phyloP scores from a whole-genome alignment of 805 yeast species.

The Blastobotrys americana region DNA sequence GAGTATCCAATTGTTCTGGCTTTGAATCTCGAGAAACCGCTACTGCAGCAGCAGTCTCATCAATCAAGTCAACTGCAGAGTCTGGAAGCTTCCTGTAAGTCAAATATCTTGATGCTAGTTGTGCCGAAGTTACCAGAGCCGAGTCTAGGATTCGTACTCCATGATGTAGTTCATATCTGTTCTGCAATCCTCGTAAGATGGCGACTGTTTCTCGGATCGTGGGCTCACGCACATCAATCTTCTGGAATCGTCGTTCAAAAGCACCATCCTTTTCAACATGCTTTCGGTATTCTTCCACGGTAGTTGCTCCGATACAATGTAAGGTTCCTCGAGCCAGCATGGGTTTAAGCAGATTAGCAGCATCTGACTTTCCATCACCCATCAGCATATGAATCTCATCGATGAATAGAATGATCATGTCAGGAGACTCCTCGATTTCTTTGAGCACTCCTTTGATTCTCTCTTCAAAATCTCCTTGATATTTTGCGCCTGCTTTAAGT shows the following conservation, averaged over 20 bases:
- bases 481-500: constrained; percentile 96
- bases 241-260: constrained; percentile 96
- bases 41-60: constrained; percentile 93
- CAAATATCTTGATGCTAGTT: constrained; percentile 84
- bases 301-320: constrained; percentile 98
- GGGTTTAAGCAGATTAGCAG: constrained; percentile 93
- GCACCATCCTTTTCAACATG: constrained; percentile 96
- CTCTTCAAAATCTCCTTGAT: constrained; percentile 98
- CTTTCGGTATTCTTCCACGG: constrained; percentile 88
- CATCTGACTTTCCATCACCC: constrained; percentile 98
- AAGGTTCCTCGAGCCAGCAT: constrained; percentile 93
- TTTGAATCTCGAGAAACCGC: constrained; percentile 98
- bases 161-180: constrained; percentile 92
- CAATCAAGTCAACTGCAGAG: constrained; percentile 92
- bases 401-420: constrained; percentile 81
- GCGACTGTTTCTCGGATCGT: constrained; percentile 90
- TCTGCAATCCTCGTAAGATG: constrained; percentile 91
- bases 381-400: constrained; percentile 98
- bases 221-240: constrained; percentile 92
- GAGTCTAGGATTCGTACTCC: constrained; percentile 94
- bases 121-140: constrained; percentile 91
- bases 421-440: constrained; percentile 77
- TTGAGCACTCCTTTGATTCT: constrained; percentile 92
- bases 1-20: constrained; percentile 91
- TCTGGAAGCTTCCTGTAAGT: constrained; percentile 96